Conservation (phyloP, 2,329 filamentous ascomycete species). For the Diaporthe destruens region DNA sequence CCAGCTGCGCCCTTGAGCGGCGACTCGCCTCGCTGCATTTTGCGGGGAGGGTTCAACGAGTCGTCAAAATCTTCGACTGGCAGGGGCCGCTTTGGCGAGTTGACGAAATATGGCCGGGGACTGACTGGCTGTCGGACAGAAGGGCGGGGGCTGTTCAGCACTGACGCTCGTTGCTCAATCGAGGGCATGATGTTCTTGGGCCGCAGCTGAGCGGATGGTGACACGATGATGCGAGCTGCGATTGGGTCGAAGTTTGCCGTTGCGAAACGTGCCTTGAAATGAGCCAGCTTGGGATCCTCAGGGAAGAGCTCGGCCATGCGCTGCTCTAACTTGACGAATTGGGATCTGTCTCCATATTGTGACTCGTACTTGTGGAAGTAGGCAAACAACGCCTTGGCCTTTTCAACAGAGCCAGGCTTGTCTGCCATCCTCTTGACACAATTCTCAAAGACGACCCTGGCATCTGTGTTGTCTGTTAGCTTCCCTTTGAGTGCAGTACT, state of each 20-base stretch:
- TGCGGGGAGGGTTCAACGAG: constrained; percentile 77
- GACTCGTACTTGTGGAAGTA: constrained; percentile 98
- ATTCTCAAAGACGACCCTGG: constrained; percentile 94
- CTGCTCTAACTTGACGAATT: constrained; percentile 90
- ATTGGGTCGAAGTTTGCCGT: constrained; percentile 84
- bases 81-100: constrained; percentile 73
- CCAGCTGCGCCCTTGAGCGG: constrained; percentile 92
- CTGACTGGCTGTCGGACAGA: constrained; percentile 52
- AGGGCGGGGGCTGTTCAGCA: constrained; percentile 59
- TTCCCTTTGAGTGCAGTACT: background rate
- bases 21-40: constrained; percentile 89
- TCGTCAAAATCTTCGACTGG: constrained; percentile 80
- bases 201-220: constrained; percentile 81
- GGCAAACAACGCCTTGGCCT: constrained; percentile 86
- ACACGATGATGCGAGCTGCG: constrained; percentile 84
- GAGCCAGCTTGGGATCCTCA: constrained; percentile 80
- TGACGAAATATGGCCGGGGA: constrained; percentile 64
- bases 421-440: constrained; percentile 85
- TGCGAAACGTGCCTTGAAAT: constrained; percentile 83
- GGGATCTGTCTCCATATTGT: constrained; percentile 90
- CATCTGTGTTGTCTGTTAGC: constrained; percentile 68
- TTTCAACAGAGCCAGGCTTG: constrained; percentile 79
- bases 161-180: constrained; percentile 64
- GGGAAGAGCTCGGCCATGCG: constrained; percentile 96
- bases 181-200: constrained; percentile 69